Evolutionary conservation across 768 basidiomycete species (phyloP), one percentile per base, ranked within the genome.

Genomic region (Mycena venus): DNA sequence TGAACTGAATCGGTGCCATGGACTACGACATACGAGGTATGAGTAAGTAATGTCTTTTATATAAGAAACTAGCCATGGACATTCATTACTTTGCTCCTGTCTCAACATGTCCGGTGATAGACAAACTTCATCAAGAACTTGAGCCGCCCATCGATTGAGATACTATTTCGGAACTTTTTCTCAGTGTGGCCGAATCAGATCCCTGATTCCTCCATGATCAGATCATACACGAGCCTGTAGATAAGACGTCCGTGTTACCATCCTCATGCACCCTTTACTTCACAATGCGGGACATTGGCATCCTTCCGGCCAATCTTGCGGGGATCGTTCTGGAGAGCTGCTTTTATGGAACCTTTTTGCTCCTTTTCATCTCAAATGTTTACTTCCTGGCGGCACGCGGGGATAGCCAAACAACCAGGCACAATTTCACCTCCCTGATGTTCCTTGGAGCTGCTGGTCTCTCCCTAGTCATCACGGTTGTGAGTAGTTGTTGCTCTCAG

Each of bases 251-350:
- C 61, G 61, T 44, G 61, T 62, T 62, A 42, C 61, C 61, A 62
- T 62, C 38, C 61, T 62, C 61, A 62, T 44, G 61, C 40, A 42
- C 15, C 10, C 61, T 42, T 44, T 62, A 25, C 29, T 62, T 44
- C 61, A 62, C 63, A 51, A 64, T 64, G 63, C 63, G 14, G 63
- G 63, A 64, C 63, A 64, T 64, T 64, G 47, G 47, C 31, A 64
- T 64, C 32, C 63, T 64, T 51, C 63, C 63, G 1, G 63, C 63
- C 63, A 64, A 64, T 51, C 31, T 64, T 49, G 44, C 63, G 44
- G 47, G 47, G 47, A 49, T 64, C 47, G 63, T 64, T 64, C 63
- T 64, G 31, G 63, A 64, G 47, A 64, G 63, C 63, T 64, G 44
- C 63, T 36, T 64, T 49, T 64, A 64, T 51, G 63, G 63, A 51